Evolutionary conservation across 768 basidiomycete species (phyloP).

Genomic region (Lentinula guzmanii): DNA sequence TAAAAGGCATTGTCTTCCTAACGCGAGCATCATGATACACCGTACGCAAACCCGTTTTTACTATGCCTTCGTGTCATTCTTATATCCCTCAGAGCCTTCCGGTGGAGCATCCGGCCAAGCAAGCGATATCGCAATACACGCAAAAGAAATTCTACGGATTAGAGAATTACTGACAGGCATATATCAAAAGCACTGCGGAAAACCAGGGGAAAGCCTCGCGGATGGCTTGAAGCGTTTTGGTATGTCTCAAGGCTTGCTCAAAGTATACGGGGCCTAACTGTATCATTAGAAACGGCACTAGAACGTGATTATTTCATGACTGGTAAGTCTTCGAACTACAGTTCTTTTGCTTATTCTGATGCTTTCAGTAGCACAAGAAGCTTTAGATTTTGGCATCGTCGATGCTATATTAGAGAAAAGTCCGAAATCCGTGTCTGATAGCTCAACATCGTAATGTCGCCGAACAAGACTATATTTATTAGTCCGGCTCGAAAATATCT

Average conservation of each 20-base stretch:
- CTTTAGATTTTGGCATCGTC: slow-evolving; percentile 86
- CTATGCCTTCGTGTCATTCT: slow-evolving; percentile 11
- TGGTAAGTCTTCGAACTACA: slow-evolving; percentile 32
- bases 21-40: slow-evolving; percentile 98
- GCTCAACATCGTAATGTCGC: neutral
- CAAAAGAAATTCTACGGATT: slow-evolving; percentile 90
- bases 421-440: slow-evolving; percentile 43
- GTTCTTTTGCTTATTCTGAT: slow-evolving; percentile 14
- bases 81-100: slow-evolving; percentile 68
- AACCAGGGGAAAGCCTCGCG: slow-evolving; percentile 54
- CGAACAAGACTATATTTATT: neutral
- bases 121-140: slow-evolving; percentile 95
- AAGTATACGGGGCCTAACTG: slow-evolving; percentile 10
- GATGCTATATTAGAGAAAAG: slow-evolving; percentile 86
- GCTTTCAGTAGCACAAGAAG: slow-evolving; percentile 65
- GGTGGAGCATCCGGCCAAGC: slow-evolving; percentile 96
- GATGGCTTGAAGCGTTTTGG: slow-evolving; percentile 74
- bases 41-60: slow-evolving; percentile 44
- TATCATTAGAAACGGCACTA: slow-evolving; percentile 66
- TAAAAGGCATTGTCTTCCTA: slow-evolving; percentile 86
- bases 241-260: slow-evolving; percentile 27
- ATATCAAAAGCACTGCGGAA: slow-evolving; percentile 82
- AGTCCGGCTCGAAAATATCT: neutral
- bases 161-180: slow-evolving; percentile 79
- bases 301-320: slow-evolving; percentile 98